A percentile compares a stretch with the other conserved stretches of the same genome.
Evolutionary conservation across 129 eudicot species (phyloP).

Genomic region (Solidago caesia): DNA sequence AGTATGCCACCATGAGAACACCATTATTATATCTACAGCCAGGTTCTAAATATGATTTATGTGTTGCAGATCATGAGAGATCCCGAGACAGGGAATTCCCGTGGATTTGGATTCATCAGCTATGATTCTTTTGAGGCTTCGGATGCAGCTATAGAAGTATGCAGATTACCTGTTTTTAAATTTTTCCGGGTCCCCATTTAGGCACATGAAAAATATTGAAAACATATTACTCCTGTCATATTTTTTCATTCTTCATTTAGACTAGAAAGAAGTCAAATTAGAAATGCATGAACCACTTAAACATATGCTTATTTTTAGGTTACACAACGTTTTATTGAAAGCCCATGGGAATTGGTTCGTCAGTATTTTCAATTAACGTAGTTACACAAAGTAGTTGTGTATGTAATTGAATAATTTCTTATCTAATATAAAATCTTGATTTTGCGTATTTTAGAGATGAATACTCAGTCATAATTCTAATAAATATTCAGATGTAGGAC

Average conservation of each 20-base stretch:
- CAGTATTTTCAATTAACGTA: too few species aligned
- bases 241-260: not conserved
- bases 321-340: not conserved
- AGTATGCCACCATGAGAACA: not conserved
- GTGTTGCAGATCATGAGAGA: conserved; percentile 88
- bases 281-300: not conserved
- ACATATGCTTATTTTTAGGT: not conserved
- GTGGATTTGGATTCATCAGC: conserved; percentile 98
- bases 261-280: not conserved
- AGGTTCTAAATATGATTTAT: not conserved
- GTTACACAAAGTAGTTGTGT: too few species aligned
- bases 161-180: not conserved
- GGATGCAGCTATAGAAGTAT: conserved; percentile 98
- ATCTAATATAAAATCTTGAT: not conserved
- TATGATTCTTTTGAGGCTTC: conserved; percentile 99
- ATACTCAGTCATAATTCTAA: not conserved
- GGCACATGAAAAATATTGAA: not conserved
- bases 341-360: too few species aligned
- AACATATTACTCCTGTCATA: not conserved
- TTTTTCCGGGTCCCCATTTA: not conserved
- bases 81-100: conserved; percentile 98
- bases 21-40: not conserved
- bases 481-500: not conserved
- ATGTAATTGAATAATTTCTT: not conserved
- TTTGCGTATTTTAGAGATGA: not conserved